Conservation (phyloP, 768 basidiomycete genomes). For the Boletus rex-veris region DNA sequence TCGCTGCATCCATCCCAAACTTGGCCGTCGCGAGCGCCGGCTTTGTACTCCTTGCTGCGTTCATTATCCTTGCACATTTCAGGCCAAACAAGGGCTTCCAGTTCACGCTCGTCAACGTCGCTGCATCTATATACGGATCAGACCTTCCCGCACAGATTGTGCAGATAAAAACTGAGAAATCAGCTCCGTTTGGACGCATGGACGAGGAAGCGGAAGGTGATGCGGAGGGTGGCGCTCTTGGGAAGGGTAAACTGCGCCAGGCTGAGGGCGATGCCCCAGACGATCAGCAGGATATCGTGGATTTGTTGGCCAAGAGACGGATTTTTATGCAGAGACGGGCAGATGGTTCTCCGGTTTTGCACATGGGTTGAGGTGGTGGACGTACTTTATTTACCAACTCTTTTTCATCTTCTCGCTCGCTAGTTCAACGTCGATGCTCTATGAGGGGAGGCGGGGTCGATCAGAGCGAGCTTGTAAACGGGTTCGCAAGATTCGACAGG, state of each 20-base stretch:
- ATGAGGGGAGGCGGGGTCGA: too few species aligned
- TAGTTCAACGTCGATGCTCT: too few species aligned
- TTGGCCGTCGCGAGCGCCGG: conserved; percentile 22
- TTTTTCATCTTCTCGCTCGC: too few species aligned
- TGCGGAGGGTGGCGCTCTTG: background rate
- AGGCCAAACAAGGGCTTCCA: conserved; percentile 17
- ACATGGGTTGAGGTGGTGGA: conserved; percentile 9
- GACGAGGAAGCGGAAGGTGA: background rate
- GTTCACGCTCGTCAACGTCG: conserved; percentile 25
- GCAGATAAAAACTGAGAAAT: background rate
- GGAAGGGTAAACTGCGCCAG: background rate
- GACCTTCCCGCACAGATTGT: conserved; percentile 23
- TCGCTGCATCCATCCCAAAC: conserved; percentile 27
- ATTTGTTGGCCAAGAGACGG: conserved; percentile 3
- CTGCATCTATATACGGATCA: conserved; percentile 21
- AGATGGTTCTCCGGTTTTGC: conserved; percentile 20
- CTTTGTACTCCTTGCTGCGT: conserved; percentile 20
- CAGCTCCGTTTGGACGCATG: background rate
- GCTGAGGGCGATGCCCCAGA: background rate
- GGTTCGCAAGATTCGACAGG: too few species aligned
- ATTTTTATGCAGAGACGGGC: conserved; percentile 16
- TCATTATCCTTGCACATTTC: conserved; percentile 24
- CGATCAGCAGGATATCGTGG: background rate
- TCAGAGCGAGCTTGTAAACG: too few species aligned
- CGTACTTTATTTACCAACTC: too few species aligned